These are phyloP conservation scores for Candida methanosorbosa DNA, from an alignment of 805 yeast genomes.

Conservation along the genomic window DNA sequence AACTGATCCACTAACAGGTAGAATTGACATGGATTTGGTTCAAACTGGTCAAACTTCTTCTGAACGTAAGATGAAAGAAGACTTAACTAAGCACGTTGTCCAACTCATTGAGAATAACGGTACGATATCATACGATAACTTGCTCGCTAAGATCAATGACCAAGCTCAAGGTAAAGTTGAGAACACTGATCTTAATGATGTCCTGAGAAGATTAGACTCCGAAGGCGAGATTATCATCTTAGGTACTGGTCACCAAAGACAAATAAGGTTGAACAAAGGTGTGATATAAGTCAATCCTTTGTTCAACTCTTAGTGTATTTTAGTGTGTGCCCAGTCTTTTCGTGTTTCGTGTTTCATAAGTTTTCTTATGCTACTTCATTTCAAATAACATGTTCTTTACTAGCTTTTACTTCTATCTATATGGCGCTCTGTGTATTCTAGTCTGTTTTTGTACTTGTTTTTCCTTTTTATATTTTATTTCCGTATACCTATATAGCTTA, in stretches of 20 bases:
- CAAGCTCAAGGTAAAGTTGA: constrained; percentile 58
- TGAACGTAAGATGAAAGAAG: constrained; percentile 71
- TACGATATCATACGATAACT: constrained; percentile 47
- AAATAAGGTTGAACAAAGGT: constrained; percentile 28
- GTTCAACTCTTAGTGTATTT: too few relatives aligned
- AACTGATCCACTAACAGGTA: constrained; percentile 93
- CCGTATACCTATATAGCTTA: too few relatives aligned
- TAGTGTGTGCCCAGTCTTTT: not conserved
- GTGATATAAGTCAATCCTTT: too few relatives aligned
- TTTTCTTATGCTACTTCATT: not conserved
- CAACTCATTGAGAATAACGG: constrained; percentile 41
- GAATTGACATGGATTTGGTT: constrained; percentile 94
- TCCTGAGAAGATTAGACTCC: constrained; percentile 54
- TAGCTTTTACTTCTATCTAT: too few relatives aligned
- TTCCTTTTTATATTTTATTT: too few relatives aligned
- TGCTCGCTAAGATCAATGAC: constrained; percentile 57
- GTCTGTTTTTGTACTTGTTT: not conserved
- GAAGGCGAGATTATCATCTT: constrained; percentile 62
- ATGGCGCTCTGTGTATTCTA: too few relatives aligned
- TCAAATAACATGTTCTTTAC: too few relatives aligned
- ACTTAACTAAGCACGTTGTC: constrained; percentile 54
- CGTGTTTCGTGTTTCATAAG: not conserved
- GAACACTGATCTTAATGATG: constrained; percentile 60
- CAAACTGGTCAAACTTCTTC: constrained; percentile 93
- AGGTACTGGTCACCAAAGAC: constrained; percentile 68